Evolutionary conservation across 192 early-diverging fungal species (phyloP), one percentile per base, ranked within the genome.

Genomic region (Pilaira anomala): DNA sequence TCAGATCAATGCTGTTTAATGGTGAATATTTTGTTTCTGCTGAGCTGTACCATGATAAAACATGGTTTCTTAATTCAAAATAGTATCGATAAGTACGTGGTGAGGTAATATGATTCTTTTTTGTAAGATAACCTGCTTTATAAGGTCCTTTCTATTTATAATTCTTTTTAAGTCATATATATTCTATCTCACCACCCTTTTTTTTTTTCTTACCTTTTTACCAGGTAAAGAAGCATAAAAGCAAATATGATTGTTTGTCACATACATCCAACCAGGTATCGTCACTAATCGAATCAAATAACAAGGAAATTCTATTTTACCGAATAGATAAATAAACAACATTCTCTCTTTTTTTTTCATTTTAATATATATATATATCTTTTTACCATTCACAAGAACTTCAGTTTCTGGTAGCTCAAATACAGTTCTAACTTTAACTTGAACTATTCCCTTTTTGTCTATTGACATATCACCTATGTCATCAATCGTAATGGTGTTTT

Each of bases 161-260:
- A 16, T 14, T 14, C 21, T 22, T 18, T 29, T 24, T n/a, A 22
- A 30, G 7, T 24, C n/a, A 22, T 11, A 41, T 1, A 22, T 42
- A 19, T 22, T 18, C 2, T 9, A 16, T 14, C 8, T 26, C 16
- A 28, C 1, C 13, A 36, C 25, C 8, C 46, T 36, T 29, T n/a
- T 7, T 19, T 49, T 8, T 16, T 39, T 13, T 40, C 41, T 63
- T 72, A 85, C 83, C 48, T 76, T 71, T 46, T 65, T 71, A 14
- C 69, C 60, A n/a, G 78, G 82, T 5, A 88, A 72, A 14, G 75
- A 71, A 52, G 82, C 80, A 68, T 87, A 87, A 67, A 86, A 88
- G 19, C 80, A 84, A 7, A 88, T 71, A 58, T 85, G 80, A 16
- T 73, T 67, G 18, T 82, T 67, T 1, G 86, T 88, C 25, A 88